phyloP scores from a whole-genome alignment of 805 yeast species.

The Zygoascus bituminiphila region DNA sequence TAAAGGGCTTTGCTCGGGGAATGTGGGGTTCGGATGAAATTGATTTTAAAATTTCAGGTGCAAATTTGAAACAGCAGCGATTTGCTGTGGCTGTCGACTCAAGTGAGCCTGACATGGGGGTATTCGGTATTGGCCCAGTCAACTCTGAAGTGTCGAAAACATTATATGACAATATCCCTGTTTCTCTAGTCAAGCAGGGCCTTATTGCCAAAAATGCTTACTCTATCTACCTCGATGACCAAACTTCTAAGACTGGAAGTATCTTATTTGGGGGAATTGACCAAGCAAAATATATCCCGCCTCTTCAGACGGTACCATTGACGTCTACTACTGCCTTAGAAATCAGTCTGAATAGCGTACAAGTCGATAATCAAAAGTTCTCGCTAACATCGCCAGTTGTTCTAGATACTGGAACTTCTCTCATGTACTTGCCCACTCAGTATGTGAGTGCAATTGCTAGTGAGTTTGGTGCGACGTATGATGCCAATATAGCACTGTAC shows the following conservation, averaged over 20 bases:
- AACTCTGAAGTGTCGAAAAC: slow-evolving; percentile 15
- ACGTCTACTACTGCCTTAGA: slow-evolving; percentile 13
- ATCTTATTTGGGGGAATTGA: slow-evolving; percentile 70
- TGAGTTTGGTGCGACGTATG: slow-evolving; percentile 35
- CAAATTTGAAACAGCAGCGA: slow-evolving; percentile 45
- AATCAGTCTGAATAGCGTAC: slow-evolving; percentile 19
- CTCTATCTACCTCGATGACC: slow-evolving; percentile 50
- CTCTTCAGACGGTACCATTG: slow-evolving; percentile 15
- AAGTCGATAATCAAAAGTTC: slow-evolving; percentile 7
- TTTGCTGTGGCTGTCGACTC: slow-evolving; percentile 74
- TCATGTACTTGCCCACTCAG: slow-evolving; percentile 39
- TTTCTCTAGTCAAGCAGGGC: slow-evolving; percentile 48
- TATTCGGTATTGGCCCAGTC: slow-evolving; percentile 19
- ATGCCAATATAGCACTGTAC: slow-evolving; percentile 34
- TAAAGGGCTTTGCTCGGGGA: slow-evolving; percentile 46
- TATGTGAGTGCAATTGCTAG: slow-evolving; percentile 29
- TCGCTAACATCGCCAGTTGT: slow-evolving; percentile 26
- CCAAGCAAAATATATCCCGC: slow-evolving; percentile 37
- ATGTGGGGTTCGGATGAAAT: slow-evolving; percentile 41
- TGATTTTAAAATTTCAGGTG: slow-evolving; percentile 31
- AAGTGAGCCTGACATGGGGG: slow-evolving; percentile 22
- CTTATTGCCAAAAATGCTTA: slow-evolving; percentile 47
- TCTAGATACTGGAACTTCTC: slow-evolving; percentile 51
- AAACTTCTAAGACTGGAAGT: slow-evolving; percentile 36
- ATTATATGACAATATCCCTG: slow-evolving; percentile 55